Base-by-base conservation (phyloP, 2,329 filamentous ascomycete species). In the Gnomoniopsis sp. region DNA sequence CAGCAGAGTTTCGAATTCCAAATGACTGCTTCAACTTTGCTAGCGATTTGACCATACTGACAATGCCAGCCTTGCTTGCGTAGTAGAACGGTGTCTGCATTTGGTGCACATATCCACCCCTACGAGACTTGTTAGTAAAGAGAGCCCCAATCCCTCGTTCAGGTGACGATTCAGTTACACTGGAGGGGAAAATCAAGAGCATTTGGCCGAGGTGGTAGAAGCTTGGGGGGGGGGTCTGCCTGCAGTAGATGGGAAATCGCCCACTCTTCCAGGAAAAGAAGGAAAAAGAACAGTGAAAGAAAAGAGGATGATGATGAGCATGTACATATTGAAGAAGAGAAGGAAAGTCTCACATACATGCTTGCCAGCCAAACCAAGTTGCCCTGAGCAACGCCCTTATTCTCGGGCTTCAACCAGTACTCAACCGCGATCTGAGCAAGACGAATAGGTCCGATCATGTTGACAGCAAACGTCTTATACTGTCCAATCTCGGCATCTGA, bases 51-150 rank as follows among this genome's bases (percentile, higher is more conserved):
- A 62, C 59, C 17, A 67, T 52, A 47, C 61, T 65, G 47, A 65
- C 55, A n/a, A 69, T 52, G 3, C 65, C 68, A 0, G 64, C 65
- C 55, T 72, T 72, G 60, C 65, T 69, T 0, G 69, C 59, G 33
- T 65, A 66, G 61, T 72, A 72, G 36, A 72, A 49, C 0, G 70
- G 71, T 0, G 70, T 67, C 11, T 65, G 61, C 7, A 72, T 33
- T 1, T 63, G 62, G 43, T 68, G 67, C 7, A 72, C n/a, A 11
- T 73, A 72, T 1, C 58, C 70, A 0, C 64, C 66, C n/a, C n/a
- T n/a, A n/a, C n/a, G n/a, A n/a, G n/a, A n/a, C n/a, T n/a, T n/a
- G n/a, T n/a, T n/a, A n/a, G n/a, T n/a, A n/a, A n/a, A n/a, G n/a
- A n/a, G n/a, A n/a, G n/a, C n/a, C n/a, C n/a, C n/a, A n/a, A n/a